Conservation (phyloP, 305 asterid genomes). For the Fraxinus nigra region DNA sequence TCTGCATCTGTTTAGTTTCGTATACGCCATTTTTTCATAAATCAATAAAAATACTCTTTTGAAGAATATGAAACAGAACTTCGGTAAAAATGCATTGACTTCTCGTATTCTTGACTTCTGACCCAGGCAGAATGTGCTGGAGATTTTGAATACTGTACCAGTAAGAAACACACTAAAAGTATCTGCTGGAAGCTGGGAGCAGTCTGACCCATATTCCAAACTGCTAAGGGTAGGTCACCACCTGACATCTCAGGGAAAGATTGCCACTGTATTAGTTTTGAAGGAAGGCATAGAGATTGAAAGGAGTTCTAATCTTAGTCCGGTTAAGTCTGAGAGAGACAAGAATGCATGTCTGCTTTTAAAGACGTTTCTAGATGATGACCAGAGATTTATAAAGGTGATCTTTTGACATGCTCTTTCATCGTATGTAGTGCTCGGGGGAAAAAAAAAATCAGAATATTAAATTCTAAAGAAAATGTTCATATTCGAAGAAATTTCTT, state of each 20-base stretch:
- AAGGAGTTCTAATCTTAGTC: conserved; percentile 25
- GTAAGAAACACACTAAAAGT: conserved; percentile 39
- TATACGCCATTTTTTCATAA: not conserved
- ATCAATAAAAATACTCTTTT: not conserved
- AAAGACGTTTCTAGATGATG: conserved; percentile 50
- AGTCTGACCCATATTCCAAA: conserved; percentile 34
- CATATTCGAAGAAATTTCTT: not conserved
- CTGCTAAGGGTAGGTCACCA: conserved; percentile 50
- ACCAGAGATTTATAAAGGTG: conserved; percentile 52
- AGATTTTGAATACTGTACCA: conserved; percentile 44
- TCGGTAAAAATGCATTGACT: conserved; percentile 17
- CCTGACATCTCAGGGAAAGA: conserved; percentile 68
- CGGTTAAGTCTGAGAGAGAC: conserved; percentile 30
- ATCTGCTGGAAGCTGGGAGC: conserved; percentile 37
- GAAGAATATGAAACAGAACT: not conserved
- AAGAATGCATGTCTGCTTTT: conserved; percentile 31
- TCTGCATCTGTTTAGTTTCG: not conserved
- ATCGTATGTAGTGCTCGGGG: not conserved
- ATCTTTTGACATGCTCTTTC: conserved; percentile 10
- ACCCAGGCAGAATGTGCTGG: conserved; percentile 43
- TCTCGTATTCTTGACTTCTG: conserved; percentile 9
- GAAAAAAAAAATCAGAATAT: not conserved
- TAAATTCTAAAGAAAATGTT: conserved; percentile 5
- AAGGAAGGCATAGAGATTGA: conserved; percentile 31
- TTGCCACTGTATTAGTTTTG: conserved; percentile 53